A percentile compares a stretch with the other conserved stretches of the same genome.
Evolutionary conservation across 2,329 filamentous ascomycete species (phyloP).

Genomic region (Botryosphaeria dothidea): DNA sequence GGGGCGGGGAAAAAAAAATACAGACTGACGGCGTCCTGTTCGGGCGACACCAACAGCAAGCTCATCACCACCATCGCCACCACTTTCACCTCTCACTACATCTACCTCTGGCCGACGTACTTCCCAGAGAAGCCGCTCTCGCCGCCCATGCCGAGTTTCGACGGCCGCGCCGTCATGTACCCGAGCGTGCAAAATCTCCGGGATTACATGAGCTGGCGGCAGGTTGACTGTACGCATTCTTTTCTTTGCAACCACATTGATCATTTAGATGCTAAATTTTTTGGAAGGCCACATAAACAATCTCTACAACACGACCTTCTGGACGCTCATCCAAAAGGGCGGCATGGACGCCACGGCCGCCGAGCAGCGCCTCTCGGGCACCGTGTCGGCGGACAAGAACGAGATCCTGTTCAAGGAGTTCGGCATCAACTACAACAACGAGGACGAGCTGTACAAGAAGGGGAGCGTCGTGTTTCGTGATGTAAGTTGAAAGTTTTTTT

Average conservation of each 20-base stretch:
- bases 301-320: slow-evolving; percentile 96
- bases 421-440: slow-evolving; percentile 96
- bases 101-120: slow-evolving; percentile 74
- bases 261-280: too few relatives aligned
- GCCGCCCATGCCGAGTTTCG: slow-evolving; percentile 79
- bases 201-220: slow-evolving; percentile 96
- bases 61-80: slow-evolving; percentile 88
- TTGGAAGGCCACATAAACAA: slow-evolving; percentile 94
- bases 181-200: slow-evolving; percentile 78
- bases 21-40: not conserved
- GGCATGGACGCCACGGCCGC: slow-evolving; percentile 76
- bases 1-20: too few relatives aligned
- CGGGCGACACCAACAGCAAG: slow-evolving; percentile 60
- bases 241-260: too few relatives aligned
- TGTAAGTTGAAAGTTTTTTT: slow-evolving; percentile 47
- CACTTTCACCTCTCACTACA: slow-evolving; percentile 89
- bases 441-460: slow-evolving; percentile 88
- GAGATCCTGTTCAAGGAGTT: slow-evolving; percentile 91
- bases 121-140: slow-evolving; percentile 73
- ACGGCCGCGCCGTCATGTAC: slow-evolving; percentile 88
- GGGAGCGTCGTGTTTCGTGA: slow-evolving; percentile 84
- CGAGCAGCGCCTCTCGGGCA: slow-evolving; percentile 79
- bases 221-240: slow-evolving; percentile 84
- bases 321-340: slow-evolving; percentile 79
- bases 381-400: slow-evolving; percentile 84